Evolutionary conservation across 495 filamentous ascomycete genomes (phyloP).

Genomic region (Penicillium malachiteum): DNA sequence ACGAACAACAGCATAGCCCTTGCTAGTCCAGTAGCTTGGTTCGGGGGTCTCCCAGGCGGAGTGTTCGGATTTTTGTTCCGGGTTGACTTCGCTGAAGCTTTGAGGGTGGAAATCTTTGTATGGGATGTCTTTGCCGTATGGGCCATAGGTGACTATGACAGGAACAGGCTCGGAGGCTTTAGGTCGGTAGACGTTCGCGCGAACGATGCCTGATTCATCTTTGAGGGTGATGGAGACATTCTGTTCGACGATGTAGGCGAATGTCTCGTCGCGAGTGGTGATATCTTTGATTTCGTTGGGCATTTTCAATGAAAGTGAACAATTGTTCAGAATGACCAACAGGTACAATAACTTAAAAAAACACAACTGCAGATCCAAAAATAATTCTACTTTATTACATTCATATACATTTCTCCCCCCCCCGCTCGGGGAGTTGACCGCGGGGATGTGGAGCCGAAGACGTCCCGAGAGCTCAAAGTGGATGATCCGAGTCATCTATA

Average conservation of each 20-base stretch:
- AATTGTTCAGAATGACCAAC: not conserved
- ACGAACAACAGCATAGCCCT: conserved; percentile 60
- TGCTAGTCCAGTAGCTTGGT: conserved; percentile 59
- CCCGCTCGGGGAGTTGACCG: conserved; percentile 3
- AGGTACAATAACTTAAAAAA: not conserved
- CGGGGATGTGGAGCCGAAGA: conserved; percentile 36
- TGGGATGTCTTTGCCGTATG: conserved; percentile 61
- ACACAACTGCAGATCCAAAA: not conserved
- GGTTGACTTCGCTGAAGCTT: conserved; percentile 51
- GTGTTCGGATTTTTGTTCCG: conserved; percentile 48
- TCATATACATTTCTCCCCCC: conserved; percentile 13
- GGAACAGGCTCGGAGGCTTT: conserved; percentile 30
- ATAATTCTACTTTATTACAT: not conserved
- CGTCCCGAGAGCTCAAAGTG: conserved; percentile 6
- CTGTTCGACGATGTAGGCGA: conserved; percentile 40
- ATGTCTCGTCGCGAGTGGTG: conserved; percentile 32
- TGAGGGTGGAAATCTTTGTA: conserved; percentile 32
- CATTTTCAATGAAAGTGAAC: conserved; percentile 25
- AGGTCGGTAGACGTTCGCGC: conserved; percentile 43
- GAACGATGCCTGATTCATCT: conserved; percentile 34
- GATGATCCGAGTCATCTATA: conserved; percentile 4
- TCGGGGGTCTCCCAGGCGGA: conserved; percentile 67
- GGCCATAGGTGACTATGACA: conserved; percentile 46
- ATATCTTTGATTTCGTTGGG: conserved; percentile 43
- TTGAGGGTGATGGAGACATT: conserved; percentile 37